These are phyloP conservation scores for Hura crepitans DNA, from an alignment of 441 rosid species.

Conservation along the genomic window DNA sequence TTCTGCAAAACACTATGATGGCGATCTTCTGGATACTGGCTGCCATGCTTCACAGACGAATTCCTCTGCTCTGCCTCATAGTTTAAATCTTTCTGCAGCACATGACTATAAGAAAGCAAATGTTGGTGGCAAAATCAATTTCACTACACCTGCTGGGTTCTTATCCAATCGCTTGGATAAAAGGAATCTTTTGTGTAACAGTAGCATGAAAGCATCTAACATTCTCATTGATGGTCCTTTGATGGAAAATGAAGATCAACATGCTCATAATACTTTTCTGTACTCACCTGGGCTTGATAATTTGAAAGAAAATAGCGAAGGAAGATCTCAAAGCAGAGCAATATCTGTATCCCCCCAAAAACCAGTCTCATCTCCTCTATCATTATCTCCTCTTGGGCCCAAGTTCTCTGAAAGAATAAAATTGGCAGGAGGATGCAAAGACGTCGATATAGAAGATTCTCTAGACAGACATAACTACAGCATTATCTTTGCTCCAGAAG, in stretches of 20 bases:
- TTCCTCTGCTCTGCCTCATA: slow-evolving; percentile 31
- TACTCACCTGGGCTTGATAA: slow-evolving; percentile 37
- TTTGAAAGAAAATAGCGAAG: slow-evolving; percentile 34
- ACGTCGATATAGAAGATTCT: slow-evolving; percentile 38
- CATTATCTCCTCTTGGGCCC: slow-evolving; percentile 88
- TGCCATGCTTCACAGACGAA: slow-evolving; percentile 35
- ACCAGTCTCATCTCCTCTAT: slow-evolving; percentile 48
- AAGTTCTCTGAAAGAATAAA: slow-evolving; percentile 55
- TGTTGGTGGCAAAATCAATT: slow-evolving; percentile 40
- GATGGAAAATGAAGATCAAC: slow-evolving; percentile 40
- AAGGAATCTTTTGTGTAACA: slow-evolving; percentile 31
- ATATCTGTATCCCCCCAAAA: slow-evolving; percentile 42
- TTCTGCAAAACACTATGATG: slow-evolving; percentile 51
- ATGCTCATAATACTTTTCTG: slow-evolving; percentile 29
- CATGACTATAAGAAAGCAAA: slow-evolving; percentile 64
- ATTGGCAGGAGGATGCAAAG: slow-evolving; percentile 34
- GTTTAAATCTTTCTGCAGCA: slow-evolving; percentile 28
- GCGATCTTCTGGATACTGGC: slow-evolving; percentile 59
- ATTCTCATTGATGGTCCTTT: slow-evolving; percentile 75
- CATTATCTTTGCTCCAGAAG: slow-evolving; percentile 34
- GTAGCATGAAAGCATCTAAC: slow-evolving; percentile 37
- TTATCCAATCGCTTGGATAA: slow-evolving; percentile 49
- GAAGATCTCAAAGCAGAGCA: slow-evolving; percentile 38
- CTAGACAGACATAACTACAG: slow-evolving; percentile 33
- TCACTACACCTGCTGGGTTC: slow-evolving; percentile 37